These are phyloP conservation scores for Meripilus lineatus DNA, from an alignment of 1,284 basidiomycete genomes.

Conservation along the genomic window DNA sequence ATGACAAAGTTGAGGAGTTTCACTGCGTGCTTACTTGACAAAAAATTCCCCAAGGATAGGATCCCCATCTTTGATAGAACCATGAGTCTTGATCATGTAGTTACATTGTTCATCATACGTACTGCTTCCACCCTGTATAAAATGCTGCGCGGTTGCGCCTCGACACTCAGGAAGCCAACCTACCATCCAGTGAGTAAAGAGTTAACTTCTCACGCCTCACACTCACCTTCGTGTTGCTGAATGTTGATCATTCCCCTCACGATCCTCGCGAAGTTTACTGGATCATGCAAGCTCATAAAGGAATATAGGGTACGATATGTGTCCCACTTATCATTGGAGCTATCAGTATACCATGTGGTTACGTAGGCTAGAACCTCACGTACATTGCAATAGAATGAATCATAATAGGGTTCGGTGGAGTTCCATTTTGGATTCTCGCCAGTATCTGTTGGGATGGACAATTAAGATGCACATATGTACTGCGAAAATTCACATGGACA, in stretches of 20 bases:
- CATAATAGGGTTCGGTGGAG: conserved; percentile 61
- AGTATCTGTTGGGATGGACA: conserved; percentile 43
- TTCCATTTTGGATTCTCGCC: conserved; percentile 68
- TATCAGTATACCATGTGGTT: neutral
- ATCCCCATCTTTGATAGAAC: conserved; percentile 44
- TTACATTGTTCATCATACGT: conserved; percentile 19
- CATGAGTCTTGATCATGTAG: neutral
- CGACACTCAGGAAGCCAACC: conserved; percentile 64
- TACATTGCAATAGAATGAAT: conserved; percentile 68
- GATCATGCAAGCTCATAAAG: conserved; percentile 58
- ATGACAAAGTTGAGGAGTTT: neutral
- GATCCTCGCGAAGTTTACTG: conserved; percentile 48
- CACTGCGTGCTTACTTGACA: conserved; percentile 44
- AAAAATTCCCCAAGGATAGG: conserved; percentile 63
- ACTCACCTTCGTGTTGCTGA: conserved; percentile 55
- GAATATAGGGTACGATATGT: conserved; percentile 58
- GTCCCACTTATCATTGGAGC: conserved; percentile 44
- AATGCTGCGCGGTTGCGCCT: conserved; percentile 42
- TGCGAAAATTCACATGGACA: neutral
- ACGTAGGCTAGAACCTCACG: conserved; percentile 13
- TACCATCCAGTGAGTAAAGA: conserved; percentile 14
- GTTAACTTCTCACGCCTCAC: neutral
- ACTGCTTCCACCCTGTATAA: conserved; percentile 64
- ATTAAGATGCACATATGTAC: neutral
- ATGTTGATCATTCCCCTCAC: conserved; percentile 63